Evolutionary conservation across 1,284 basidiomycete species (phyloP).

Genomic region (Ceratobasidium sp.): DNA sequence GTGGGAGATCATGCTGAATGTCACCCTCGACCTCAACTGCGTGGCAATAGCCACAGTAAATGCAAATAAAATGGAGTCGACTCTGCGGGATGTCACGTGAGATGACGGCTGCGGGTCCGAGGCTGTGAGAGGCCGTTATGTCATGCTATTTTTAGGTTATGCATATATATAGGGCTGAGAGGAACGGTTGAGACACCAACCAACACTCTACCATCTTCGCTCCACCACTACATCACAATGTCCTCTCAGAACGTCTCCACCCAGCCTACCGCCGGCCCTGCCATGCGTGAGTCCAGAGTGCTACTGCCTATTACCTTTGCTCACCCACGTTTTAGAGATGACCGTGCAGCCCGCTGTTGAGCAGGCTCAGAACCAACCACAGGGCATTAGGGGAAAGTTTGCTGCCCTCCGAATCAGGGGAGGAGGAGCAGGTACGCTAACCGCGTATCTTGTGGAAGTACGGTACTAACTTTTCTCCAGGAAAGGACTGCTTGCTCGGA

Average conservation of each 20-base stretch:
- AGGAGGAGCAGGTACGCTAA: slow-evolving; percentile 37
- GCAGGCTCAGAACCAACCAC: slow-evolving; percentile 34
- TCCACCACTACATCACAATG: slow-evolving; percentile 12
- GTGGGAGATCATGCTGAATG: slow-evolving; percentile 34
- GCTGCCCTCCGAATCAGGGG: slow-evolving; percentile 29
- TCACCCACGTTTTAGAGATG: slow-evolving; percentile 2
- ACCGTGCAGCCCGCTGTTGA: slow-evolving; percentile 39
- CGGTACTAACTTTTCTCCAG: neutral
- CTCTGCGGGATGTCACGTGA: too few relatives aligned
- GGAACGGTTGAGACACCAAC: neutral
- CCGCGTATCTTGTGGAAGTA: neutral
- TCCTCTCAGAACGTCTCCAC: slow-evolving; percentile 30
- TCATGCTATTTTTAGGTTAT: slow-evolving; percentile 33
- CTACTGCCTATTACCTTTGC: neutral
- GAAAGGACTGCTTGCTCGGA: slow-evolving; percentile 42
- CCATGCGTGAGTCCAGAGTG: slow-evolving; percentile 15
- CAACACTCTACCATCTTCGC: neutral
- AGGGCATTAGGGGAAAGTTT: slow-evolving; percentile 30
- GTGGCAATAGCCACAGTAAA: slow-evolving; percentile 12
- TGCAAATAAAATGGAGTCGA: too few relatives aligned
- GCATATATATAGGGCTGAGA: neutral
- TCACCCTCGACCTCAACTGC: neutral
- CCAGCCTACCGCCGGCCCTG: slow-evolving; percentile 28
- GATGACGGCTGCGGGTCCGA: too few relatives aligned
- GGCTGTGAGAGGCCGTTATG: too few relatives aligned